These are phyloP conservation scores for Cladobotryum mycophilum DNA, from an alignment of 2,329 filamentous ascomycete species.

Conservation along the genomic window DNA sequence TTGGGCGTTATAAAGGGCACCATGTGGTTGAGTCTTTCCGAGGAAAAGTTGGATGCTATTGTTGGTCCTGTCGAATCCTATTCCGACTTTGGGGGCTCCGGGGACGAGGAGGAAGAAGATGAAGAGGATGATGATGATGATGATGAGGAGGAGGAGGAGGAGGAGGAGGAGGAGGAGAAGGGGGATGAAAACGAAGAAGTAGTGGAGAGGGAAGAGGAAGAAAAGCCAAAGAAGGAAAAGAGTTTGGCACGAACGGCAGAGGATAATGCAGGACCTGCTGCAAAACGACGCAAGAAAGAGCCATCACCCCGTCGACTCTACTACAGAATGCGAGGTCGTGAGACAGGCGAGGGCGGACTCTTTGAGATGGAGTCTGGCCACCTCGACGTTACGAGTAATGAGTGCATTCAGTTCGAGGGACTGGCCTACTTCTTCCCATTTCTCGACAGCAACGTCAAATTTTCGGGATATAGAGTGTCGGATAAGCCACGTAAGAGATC, in stretches of 20 bases:
- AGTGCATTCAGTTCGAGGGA: background rate
- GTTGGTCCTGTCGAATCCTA: no score
- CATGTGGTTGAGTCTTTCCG: background rate
- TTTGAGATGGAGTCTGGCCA: background rate
- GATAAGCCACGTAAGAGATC: background rate
- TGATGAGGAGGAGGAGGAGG: background rate
- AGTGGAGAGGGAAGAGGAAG: background rate
- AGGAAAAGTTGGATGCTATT: background rate
- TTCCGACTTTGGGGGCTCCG: background rate
- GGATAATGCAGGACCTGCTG: background rate
- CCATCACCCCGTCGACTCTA: constrained; percentile 1
- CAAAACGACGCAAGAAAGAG: background rate
- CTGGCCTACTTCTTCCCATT: background rate
- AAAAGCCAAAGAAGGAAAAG: background rate
- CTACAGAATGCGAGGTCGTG: background rate
- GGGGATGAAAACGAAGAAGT: background rate
- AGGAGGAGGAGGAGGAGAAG: background rate
- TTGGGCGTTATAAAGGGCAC: background rate
- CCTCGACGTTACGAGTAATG: background rate
- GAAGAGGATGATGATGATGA: no score
- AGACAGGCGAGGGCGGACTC: background rate
- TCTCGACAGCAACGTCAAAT: background rate
- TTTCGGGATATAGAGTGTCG: constrained; percentile 1
- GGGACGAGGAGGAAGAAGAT: background rate
- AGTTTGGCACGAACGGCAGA: background rate